Evolutionary conservation across 306 rosid species (phyloP), one percentile per base, ranked within the genome.

Genomic region (cucumber (Cucumis sativus)): DNA sequence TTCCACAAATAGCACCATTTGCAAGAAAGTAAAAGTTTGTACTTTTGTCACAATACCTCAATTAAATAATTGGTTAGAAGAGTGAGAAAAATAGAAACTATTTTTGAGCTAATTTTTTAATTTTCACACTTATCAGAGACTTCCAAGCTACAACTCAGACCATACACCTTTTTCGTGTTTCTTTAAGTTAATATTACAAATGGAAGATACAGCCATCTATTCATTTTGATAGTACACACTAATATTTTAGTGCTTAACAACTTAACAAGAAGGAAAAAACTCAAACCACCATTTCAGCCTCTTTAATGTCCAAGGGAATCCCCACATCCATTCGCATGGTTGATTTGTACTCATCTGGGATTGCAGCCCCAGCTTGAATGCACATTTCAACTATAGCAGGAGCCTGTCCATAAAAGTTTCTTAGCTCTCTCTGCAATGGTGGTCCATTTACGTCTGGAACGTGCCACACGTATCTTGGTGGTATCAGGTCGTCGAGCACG

Each of bases 211-310:
- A 5, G 1, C n/a, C 21, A 14, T 64, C 35, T 64, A 63, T 63
- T 63, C 69, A 64, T 64, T 35, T 35, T 16, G 25, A 30, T 1
- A 8, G 33, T n/a, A 71, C 17, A 71, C 13, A 69, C 6, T 3
- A 20, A 69, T 8, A 51, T 49, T 25, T 8, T 10, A 20, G 72
- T 4, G 72, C 7, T 37, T 37, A 65, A 35, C 4, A n/a, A 68
- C 13, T 17, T 17, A 65, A 18, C 16, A 68, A 68, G 56, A 64
- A 49, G 56, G 62, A 21, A 58, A 62, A 37, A 76, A 63, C 86
- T 95, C 91, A 92, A 78, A 95, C 96, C 11, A 95, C 99, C 99
- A 92, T 92, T 76, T 95, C 97, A 79, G 96, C 96, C 85, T 95
- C 99, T 82, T 70, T 86, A 33, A 82, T 66, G 74, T 80, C 84